phyloP scores from a whole-genome alignment of 768 basidiomycete genomes.

The Lentinula guzmanii region DNA sequence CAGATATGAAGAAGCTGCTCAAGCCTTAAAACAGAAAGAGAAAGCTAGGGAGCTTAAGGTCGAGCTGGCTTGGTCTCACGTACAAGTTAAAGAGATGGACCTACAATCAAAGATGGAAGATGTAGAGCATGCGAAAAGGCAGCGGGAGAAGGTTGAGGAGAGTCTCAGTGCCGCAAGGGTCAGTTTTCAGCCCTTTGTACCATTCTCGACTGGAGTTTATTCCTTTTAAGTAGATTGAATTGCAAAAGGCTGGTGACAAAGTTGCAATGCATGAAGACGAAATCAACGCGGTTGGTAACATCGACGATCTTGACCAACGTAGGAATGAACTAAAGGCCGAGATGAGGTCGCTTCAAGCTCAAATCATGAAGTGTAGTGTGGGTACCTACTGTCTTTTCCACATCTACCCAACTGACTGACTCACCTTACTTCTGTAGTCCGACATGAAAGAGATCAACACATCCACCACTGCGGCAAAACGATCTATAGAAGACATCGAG shows the following conservation, averaged over 20 bases:
- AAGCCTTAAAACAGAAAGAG: constrained; percentile 64
- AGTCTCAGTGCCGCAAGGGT: constrained; percentile 35
- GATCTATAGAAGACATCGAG: constrained; percentile 16
- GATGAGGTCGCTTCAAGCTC: constrained; percentile 39
- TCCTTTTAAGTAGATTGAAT: constrained; percentile 19
- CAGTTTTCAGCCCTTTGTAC: neutral
- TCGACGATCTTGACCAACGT: constrained; percentile 36
- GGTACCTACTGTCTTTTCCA: constrained; percentile 10
- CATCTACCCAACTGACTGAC: neutral
- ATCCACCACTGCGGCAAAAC: constrained; percentile 17
- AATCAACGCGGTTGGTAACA: constrained; percentile 35
- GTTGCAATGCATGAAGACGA: constrained; percentile 34
- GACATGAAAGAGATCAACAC: constrained; percentile 47
- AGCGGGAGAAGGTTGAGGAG: constrained; percentile 32
- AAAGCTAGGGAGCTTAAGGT: constrained; percentile 68
- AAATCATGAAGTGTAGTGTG: constrained; percentile 41
- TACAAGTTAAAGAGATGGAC: constrained; percentile 60
- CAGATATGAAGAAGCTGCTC: constrained; percentile 67
- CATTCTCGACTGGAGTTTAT: neutral
- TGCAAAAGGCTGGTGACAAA: constrained; percentile 25
- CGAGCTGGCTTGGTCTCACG: constrained; percentile 86
- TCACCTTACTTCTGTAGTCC: constrained; percentile 25
- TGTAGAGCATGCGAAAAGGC: constrained; percentile 29
- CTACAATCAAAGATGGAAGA: constrained; percentile 35
- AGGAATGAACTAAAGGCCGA: constrained; percentile 28